These are phyloP conservation scores for Phyllosticta ampelicida DNA, from an alignment of 2,329 filamentous ascomycete genomes.

Conservation along the genomic window DNA sequence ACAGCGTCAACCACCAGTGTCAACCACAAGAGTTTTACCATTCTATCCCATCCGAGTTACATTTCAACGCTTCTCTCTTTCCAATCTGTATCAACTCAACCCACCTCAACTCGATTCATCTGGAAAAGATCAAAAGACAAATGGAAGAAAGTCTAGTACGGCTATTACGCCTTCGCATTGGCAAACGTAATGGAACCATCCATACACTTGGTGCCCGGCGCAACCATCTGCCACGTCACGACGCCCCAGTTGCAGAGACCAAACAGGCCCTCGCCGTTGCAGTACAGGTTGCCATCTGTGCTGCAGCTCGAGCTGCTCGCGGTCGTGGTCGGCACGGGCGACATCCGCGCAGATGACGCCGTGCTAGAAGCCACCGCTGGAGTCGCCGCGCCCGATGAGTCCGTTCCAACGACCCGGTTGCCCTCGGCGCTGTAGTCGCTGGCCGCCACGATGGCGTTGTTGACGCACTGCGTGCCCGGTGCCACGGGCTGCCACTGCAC, in stretches of 20 bases:
- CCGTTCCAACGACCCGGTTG: background rate
- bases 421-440: background rate
- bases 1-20: too few relatives aligned
- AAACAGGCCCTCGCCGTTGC: slow-evolving; percentile 28
- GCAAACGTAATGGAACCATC: slow-evolving; percentile 26
- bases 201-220: slow-evolving; percentile 33
- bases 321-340: background rate
- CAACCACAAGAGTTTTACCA: too few relatives aligned
- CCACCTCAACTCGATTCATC: too few relatives aligned
- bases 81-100: too few relatives aligned
- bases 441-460: slow-evolving; percentile 25
- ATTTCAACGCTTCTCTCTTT: too few relatives aligned
- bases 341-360: background rate
- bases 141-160: too few relatives aligned
- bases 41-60: too few relatives aligned
- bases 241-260: slow-evolving; percentile 34
- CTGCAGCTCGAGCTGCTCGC: background rate
- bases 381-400: background rate
- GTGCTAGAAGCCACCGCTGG: background rate
- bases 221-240: slow-evolving; percentile 25
- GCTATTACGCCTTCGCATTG: background rate
- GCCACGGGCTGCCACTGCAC: slow-evolving; percentile 27
- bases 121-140: too few relatives aligned
- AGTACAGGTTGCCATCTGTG: slow-evolving; percentile 20
- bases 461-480: slow-evolving; percentile 32